phyloP scores from a whole-genome alignment of 768 basidiomycete genomes.

The Boletellus sp. region DNA sequence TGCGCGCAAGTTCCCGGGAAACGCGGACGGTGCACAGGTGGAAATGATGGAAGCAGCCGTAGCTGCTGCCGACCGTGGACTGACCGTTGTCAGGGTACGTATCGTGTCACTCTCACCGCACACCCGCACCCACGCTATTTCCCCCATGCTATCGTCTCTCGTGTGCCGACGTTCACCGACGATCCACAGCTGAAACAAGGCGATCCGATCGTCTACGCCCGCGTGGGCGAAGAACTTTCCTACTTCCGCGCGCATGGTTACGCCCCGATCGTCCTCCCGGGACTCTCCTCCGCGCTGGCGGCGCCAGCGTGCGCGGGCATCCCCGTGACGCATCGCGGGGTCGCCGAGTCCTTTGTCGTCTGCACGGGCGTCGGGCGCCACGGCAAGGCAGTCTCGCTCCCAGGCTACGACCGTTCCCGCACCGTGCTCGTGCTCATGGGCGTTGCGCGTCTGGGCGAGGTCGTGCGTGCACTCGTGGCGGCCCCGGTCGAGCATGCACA shows the following conservation, averaged over 20 bases:
- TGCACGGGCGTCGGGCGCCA: conserved; percentile 92
- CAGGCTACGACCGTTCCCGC: conserved; percentile 77
- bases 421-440: conserved; percentile 93
- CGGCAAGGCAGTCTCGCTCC: conserved; percentile 80
- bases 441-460: conserved; percentile 75
- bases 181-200: conserved; percentile 84
- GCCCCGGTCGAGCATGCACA: not conserved
- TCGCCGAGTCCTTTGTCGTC: conserved; percentile 82
- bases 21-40: conserved; percentile 89
- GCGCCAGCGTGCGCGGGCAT: conserved; percentile 88
- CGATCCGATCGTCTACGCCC: conserved; percentile 92
- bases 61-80: conserved; percentile 72
- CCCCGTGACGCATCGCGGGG: conserved; percentile 93
- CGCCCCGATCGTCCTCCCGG: conserved; percentile 82
- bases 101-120: conserved; percentile 4
- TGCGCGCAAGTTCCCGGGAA: conserved; percentile 96
- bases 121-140: too few relatives aligned
- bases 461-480: conserved; percentile 57
- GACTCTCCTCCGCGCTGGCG: conserved; percentile 85
- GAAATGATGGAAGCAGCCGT: conserved; percentile 94
- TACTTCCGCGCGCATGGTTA: conserved; percentile 87
- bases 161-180: not conserved
- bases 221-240: conserved; percentile 91
- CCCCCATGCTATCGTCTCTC: too few relatives aligned
- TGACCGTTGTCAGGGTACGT: conserved; percentile 84